phyloP scores from a whole-genome alignment of 2,329 filamentous ascomycete genomes.

The Aspergillus aculeatus region DNA sequence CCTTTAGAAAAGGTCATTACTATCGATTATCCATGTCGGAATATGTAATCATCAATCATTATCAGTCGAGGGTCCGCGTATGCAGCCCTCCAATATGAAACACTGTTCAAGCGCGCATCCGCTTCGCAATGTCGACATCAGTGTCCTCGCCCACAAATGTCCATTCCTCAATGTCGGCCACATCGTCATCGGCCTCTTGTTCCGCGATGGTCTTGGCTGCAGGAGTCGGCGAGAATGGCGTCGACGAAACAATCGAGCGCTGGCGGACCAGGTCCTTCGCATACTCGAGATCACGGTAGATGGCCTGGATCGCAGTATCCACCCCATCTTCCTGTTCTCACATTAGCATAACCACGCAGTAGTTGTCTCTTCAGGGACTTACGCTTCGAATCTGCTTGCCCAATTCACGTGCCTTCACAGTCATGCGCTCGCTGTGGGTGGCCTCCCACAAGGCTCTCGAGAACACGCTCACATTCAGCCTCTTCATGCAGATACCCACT shows the following conservation, averaged over 20 bases:
- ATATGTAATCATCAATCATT: constrained; percentile 14
- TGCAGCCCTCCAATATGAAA: constrained; percentile 24
- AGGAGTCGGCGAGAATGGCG: constrained; percentile 35
- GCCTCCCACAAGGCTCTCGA: constrained; percentile 87
- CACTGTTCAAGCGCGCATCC: constrained; percentile 32
- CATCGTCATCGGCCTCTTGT: constrained; percentile 47
- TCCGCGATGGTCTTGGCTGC: constrained; percentile 38
- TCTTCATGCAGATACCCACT: constrained; percentile 85
- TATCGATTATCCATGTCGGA: background rate
- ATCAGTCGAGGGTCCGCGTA: background rate
- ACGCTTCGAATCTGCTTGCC: constrained; percentile 87
- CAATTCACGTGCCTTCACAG: constrained; percentile 74
- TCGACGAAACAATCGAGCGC: constrained; percentile 38
- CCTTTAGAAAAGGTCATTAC: background rate
- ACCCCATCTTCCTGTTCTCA: constrained; percentile 76
- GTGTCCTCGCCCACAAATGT: constrained; percentile 74
- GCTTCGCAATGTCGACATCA: constrained; percentile 45
- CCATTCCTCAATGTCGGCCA: constrained; percentile 78
- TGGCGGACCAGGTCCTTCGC: constrained; percentile 79
- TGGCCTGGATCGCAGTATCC: constrained; percentile 81
- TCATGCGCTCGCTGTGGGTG: constrained; percentile 87
- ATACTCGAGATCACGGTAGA: constrained; percentile 94
- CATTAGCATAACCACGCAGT: constrained; percentile 23
- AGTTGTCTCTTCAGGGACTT: constrained; percentile 35
- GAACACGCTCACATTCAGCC: constrained; percentile 82